Percentiles rank a stretch among this genome's conserved stretches.
These are phyloP conservation scores for Boletales sp. DNA, from an alignment of 768 basidiomycete species.

Conservation along the genomic window DNA sequence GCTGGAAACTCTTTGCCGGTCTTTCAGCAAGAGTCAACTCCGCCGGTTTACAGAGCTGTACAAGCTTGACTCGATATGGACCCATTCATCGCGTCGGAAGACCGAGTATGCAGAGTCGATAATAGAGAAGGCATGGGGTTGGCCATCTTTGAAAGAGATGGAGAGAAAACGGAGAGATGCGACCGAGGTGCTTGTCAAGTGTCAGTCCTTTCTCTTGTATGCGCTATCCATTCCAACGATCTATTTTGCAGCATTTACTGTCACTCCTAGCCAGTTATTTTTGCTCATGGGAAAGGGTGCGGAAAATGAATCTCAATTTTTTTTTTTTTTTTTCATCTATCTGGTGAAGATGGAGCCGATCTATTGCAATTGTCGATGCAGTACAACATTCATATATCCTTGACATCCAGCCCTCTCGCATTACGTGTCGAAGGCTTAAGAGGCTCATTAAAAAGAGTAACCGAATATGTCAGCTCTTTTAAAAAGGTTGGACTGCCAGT, in stretches of 20 bases:
- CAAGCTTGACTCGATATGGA: slow-evolving; percentile 35
- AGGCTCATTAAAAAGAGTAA: slow-evolving; percentile 46
- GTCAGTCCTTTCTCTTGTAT: slow-evolving; percentile 34
- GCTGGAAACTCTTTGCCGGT: slow-evolving; percentile 49
- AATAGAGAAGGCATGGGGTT: slow-evolving; percentile 65
- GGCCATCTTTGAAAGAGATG: slow-evolving; percentile 57
- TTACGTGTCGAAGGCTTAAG: slow-evolving; percentile 58
- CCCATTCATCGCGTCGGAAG: slow-evolving; percentile 36
- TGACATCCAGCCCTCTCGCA: slow-evolving; percentile 52
- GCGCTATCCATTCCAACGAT: not conserved
- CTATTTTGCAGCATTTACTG: slow-evolving; percentile 44
- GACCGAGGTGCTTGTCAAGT: slow-evolving; percentile 43
- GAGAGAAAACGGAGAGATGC: slow-evolving; percentile 46
- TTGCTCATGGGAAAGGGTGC: slow-evolving; percentile 70
- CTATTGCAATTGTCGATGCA: slow-evolving; percentile 55
- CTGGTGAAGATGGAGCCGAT: slow-evolving; percentile 55
- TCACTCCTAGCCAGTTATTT: slow-evolving; percentile 61
- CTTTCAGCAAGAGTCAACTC: slow-evolving; percentile 65
- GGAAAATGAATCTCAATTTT: not conserved
- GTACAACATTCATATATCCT: slow-evolving; percentile 60
- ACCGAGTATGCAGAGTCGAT: slow-evolving; percentile 45
- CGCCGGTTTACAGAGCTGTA: slow-evolving; percentile 50
- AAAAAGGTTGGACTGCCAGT: slow-evolving; percentile 39
- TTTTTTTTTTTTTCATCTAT: slow-evolving; percentile 8
- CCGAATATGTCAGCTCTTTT: slow-evolving; percentile 43